Evolutionary conservation across 352 stramenopile genomes (phyloP).

Genomic region (Halophytophthora batemanensis): DNA sequence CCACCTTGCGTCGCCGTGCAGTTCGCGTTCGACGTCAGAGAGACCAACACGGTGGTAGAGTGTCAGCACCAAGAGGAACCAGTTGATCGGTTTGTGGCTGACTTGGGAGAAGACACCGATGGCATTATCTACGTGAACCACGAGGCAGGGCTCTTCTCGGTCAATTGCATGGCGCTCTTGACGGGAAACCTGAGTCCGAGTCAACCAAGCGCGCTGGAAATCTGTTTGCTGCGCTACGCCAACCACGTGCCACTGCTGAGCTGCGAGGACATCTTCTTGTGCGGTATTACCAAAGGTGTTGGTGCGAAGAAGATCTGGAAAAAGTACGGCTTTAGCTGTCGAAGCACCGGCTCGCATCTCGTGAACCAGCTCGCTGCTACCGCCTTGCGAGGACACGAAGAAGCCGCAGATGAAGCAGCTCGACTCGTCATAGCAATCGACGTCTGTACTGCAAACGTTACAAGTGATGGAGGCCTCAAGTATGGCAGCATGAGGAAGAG

Average conservation of each 20-base stretch:
- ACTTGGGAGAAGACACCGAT: conserved; percentile 32
- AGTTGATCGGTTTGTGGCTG: conserved; percentile 56
- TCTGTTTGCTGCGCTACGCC: conserved; percentile 66
- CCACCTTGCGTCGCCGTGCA: conserved; percentile 49
- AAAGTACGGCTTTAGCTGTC: conserved; percentile 50
- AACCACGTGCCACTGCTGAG: conserved; percentile 75
- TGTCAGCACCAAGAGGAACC: conserved; percentile 37
- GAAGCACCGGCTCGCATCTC: conserved; percentile 27
- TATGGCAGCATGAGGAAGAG: conserved; percentile 58
- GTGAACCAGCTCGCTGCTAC: conserved; percentile 48
- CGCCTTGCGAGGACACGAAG: conserved; percentile 18
- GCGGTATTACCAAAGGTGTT: conserved; percentile 46
- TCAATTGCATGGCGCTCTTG: conserved; percentile 54
- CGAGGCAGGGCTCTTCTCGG: conserved; percentile 23
- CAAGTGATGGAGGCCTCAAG: conserved; percentile 24
- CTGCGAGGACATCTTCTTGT: conserved; percentile 53
- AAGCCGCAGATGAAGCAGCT: conserved; percentile 4
- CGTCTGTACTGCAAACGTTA: conserved; percentile 25
- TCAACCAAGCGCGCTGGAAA: conserved; percentile 34
- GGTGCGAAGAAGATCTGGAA: conserved; percentile 44
- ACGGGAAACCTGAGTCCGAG: conserved; percentile 13
- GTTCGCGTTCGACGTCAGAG: conserved; percentile 52
- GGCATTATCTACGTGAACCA: conserved; percentile 46
- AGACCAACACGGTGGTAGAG: conserved; percentile 32
- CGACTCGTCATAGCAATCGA: conserved; percentile 57